Evolutionary conservation across 176 grass and related monocot genomes (phyloP).

Genomic region (Neostapfia colusana): DNA sequence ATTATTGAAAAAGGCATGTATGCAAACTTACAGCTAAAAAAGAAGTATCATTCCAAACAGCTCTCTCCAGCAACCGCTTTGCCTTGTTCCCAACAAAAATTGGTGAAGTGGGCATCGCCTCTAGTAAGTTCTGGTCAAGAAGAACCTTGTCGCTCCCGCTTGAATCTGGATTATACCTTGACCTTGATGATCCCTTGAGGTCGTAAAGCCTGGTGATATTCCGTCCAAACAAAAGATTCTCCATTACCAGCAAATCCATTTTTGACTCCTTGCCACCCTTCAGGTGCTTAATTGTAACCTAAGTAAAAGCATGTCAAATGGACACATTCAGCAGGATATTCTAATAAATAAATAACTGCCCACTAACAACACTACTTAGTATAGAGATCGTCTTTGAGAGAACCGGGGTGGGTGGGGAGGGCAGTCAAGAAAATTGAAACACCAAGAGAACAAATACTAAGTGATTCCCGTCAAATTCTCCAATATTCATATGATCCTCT

Average conservation of each 20-base stretch:
- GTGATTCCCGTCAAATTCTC: no score
- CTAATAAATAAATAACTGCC: background rate
- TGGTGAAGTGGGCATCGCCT: slow-evolving; percentile 98
- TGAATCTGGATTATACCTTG: slow-evolving; percentile 88
- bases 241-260: slow-evolving; percentile 99
- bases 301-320: slow-evolving; percentile 36
- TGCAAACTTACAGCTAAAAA: slow-evolving; percentile 91
- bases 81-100: slow-evolving; percentile 99
- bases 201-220: slow-evolving; percentile 88
- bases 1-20: no score
- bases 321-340: background rate
- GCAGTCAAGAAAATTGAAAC: no score
- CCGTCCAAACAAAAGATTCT: slow-evolving; percentile 95
- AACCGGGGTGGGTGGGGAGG: no score
- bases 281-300: slow-evolving; percentile 86
- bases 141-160: slow-evolving; percentile 88
- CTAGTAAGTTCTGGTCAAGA: slow-evolving; percentile 98
- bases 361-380: no score
- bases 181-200: slow-evolving; percentile 93
- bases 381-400: no score
- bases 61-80: slow-evolving; percentile 85
- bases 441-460: background rate
- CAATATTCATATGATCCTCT: no score
- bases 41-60: slow-evolving; percentile 97
- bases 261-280: slow-evolving; percentile 91